Conservation (phyloP, 768 basidiomycete genomes). For the Harrya chromipes region DNA sequence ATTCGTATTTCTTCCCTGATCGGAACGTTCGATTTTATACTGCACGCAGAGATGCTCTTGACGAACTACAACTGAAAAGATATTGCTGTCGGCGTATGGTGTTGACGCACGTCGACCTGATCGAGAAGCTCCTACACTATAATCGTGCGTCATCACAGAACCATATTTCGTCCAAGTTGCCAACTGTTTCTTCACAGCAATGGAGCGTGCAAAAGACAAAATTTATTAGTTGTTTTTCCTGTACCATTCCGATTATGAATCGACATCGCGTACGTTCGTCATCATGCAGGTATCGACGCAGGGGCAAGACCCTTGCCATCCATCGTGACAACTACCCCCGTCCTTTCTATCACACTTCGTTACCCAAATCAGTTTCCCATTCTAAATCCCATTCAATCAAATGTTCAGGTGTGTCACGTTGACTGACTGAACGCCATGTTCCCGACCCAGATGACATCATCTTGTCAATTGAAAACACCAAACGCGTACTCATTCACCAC, state of each 20-base stretch:
- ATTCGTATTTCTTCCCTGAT: not conserved
- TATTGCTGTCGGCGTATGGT: slow-evolving; percentile 99
- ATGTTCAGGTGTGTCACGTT: not conserved
- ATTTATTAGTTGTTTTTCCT: slow-evolving; percentile 6
- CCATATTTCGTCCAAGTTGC: not conserved
- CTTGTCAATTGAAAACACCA: slow-evolving; percentile 5
- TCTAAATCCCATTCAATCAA: not conserved
- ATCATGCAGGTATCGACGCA: no score
- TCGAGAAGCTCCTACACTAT: slow-evolving; percentile 95
- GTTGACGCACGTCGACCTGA: slow-evolving; percentile 94
- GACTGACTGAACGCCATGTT: not conserved
- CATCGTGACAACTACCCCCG: not conserved
- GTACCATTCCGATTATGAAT: slow-evolving; percentile 2
- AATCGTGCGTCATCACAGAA: slow-evolving; percentile 62
- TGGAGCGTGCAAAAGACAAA: slow-evolving; percentile 34
- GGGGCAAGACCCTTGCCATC: not conserved
- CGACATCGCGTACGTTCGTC: not conserved
- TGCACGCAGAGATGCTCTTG: slow-evolving; percentile 73
- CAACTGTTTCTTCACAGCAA: slow-evolving; percentile 18
- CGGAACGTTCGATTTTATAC: not conserved
- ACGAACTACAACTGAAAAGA: slow-evolving; percentile 83
- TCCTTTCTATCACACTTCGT: no score
- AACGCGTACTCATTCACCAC: not conserved
- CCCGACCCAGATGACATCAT: slow-evolving; percentile 1
- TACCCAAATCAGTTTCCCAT: not conserved